These are phyloP conservation scores for Beauveria brongniartii DNA, from an alignment of 2,329 filamentous ascomycete genomes.

Conservation along the genomic window DNA sequence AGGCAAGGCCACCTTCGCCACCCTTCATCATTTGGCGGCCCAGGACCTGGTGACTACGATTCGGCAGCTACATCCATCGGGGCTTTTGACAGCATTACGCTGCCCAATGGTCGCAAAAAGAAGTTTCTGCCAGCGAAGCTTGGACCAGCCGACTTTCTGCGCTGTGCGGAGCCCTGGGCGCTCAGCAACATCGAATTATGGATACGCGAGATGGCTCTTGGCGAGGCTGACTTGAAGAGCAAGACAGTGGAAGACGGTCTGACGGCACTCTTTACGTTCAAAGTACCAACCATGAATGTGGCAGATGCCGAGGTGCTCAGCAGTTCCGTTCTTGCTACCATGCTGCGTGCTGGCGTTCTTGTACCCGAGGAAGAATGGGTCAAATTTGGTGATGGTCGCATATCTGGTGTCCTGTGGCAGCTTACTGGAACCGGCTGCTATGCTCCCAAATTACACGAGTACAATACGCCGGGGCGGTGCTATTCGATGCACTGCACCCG, in stretches of 20 bases:
- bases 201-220: constrained; percentile 84
- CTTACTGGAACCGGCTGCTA: constrained; percentile 90
- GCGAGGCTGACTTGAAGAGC: constrained; percentile 78
- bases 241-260: constrained; percentile 82
- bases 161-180: constrained; percentile 86
- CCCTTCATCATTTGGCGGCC: constrained; percentile 40
- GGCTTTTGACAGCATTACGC: constrained; percentile 72
- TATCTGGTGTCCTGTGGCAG: constrained; percentile 90
- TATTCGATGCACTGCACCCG: constrained; percentile 92
- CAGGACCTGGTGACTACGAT: constrained; percentile 50
- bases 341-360: constrained; percentile 71
- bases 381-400: constrained; percentile 71
- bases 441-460: constrained; percentile 70
- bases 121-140: constrained; percentile 84
- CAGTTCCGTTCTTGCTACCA: constrained; percentile 65
- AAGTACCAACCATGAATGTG: constrained; percentile 97
- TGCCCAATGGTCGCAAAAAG: constrained; percentile 70
- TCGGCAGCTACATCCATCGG: constrained; percentile 43
- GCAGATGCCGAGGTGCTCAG: constrained; percentile 89
- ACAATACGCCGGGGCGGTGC: constrained; percentile 64
- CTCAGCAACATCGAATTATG: constrained; percentile 79
- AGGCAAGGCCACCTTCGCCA: constrained; percentile 45
- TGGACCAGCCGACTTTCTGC: constrained; percentile 70
- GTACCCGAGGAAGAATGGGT: constrained; percentile 95
- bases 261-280: constrained; percentile 81